Base-by-base conservation (phyloP, 2,329 filamentous ascomycete genomes). In the Pochonia chlamydosporia region DNA sequence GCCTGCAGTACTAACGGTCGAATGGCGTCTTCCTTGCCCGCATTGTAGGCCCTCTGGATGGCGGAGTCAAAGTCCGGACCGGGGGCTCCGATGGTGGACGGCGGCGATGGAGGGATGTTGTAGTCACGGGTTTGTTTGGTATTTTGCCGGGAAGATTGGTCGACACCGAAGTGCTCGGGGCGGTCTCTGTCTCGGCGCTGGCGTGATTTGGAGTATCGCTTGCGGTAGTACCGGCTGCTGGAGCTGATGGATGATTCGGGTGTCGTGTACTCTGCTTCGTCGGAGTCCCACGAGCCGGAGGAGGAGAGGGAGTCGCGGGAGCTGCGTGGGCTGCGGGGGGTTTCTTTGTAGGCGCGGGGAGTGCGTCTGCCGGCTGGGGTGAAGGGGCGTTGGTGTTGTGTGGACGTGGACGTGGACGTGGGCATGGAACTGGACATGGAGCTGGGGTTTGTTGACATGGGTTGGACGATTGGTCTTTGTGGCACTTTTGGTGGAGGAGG, bases 231-330 rank as follows among this genome's bases (percentile, higher is more conserved):
- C 3, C 37, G 51, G 3, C 50, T 51, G 31, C 44, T 44, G 8
- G 50, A 54, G 11, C 48, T 46, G 10, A 52, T 25, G 4, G 59
- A 59, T 2, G 58, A 57, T 10, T 43, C 40, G 5, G 52, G 51
- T 2, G 58, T 60, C n/a, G 40, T 49, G 35, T 31, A 44, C 5
- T 23, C 35, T 18, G n/a, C 35, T 23, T 39, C 18, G 20, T 21
- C 18, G 18, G 35, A 21, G 20, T 9, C 42, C 3, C 48, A 42
- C 5, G 49, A 50, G 4, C 49, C 48, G 26, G 18, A 49, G 8
- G 50, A 52, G 14, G 46, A 35, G 24, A 40, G 36, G 9, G 54
- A 59, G 21, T 52, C 54, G 4, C 46, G 25, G 14, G 54, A 59
- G 24, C 52, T 55, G 7, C 48, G 25, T 26, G 58, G 57, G 16